A percentile compares a stretch with the other conserved stretches of the same genome.
Conservation (phyloP, 345 rosid species). For the Murraya paniculata region DNA sequence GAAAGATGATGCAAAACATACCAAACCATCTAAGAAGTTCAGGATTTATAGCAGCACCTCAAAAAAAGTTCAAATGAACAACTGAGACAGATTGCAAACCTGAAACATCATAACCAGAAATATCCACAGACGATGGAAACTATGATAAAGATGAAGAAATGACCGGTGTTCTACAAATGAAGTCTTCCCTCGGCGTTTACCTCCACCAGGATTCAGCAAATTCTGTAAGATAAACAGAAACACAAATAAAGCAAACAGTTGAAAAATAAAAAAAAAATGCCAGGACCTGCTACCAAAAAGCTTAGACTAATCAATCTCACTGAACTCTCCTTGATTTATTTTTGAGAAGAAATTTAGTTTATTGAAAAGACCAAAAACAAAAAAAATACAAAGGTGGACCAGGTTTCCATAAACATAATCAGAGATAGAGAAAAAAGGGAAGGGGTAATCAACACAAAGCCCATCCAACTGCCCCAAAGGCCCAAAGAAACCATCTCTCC, state of each 20-base stretch:
- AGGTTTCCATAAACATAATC: neutral
- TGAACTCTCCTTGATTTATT: neutral
- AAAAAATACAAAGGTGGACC: neutral
- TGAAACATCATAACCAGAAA: constrained; percentile 98
- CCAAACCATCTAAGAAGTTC: neutral
- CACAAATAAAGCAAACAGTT: neutral
- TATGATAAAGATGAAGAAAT: constrained; percentile 92
- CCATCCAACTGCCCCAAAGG: neutral
- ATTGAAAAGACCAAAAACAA: neutral
- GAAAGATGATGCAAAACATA: neutral
- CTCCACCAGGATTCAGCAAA: constrained; percentile 60
- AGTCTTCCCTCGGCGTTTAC: constrained; percentile 77
- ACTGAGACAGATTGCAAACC: constrained; percentile 44
- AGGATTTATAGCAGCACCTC: neutral
- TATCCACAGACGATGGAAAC: constrained; percentile 98
- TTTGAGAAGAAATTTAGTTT: too few relatives aligned
- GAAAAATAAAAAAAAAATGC: neutral
- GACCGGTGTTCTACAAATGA: constrained; percentile 97
- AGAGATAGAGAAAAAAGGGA: neutral
- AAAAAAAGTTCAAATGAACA: neutral
- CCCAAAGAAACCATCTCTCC: neutral
- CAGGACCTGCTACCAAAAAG: neutral
- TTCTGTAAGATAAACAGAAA: constrained; percentile 40
- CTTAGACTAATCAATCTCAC: neutral
- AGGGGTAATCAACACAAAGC: neutral